These are phyloP conservation scores for Curvularia eragrostidis DNA, from an alignment of 2,329 filamentous ascomycete species.

Conservation along the genomic window DNA sequence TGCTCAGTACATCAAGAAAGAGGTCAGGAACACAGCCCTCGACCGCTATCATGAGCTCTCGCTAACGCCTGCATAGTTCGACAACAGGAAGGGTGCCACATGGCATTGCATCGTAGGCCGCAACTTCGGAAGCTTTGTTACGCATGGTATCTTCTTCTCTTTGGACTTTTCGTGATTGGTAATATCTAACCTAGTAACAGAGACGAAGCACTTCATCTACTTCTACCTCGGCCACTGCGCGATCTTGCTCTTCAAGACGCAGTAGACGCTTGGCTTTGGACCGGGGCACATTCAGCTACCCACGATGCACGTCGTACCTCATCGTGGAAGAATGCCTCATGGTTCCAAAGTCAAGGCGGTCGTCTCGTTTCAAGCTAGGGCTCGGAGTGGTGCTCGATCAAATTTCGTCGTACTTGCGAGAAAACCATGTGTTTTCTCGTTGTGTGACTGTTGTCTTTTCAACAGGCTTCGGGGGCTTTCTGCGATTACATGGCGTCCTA, in stretches of 20 bases:
- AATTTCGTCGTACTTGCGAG: background rate
- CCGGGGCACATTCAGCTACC: slow-evolving; percentile 5
- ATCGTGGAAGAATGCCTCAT: slow-evolving; percentile 1
- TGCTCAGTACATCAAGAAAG: slow-evolving; percentile 93
- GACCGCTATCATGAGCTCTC: background rate
- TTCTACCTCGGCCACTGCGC: slow-evolving; percentile 99
- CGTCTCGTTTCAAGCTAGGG: slow-evolving; percentile 14
- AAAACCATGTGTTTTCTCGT: background rate
- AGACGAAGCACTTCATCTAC: slow-evolving; percentile 99
- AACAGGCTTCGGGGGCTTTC: slow-evolving; percentile 10
- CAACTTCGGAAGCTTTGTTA: slow-evolving; percentile 99
- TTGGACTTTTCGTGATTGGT: too few species aligned
- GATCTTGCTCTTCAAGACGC: slow-evolving; percentile 98
- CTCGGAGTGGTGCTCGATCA: slow-evolving; percentile 7
- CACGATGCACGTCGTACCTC: slow-evolving; percentile 9
- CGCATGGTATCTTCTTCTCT: slow-evolving; percentile 72
- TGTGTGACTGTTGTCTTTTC: background rate
- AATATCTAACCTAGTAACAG: slow-evolving; percentile 57
- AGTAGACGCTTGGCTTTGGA: slow-evolving; percentile 59
- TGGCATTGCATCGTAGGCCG: slow-evolving; percentile 99
- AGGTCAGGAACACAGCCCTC: slow-evolving; percentile 59
- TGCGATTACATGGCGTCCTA: slow-evolving; percentile 7
- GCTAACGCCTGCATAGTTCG: slow-evolving; percentile 69
- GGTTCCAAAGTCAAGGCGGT: slow-evolving; percentile 6
- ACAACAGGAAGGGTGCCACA: slow-evolving; percentile 94